Percentiles rank a stretch among this genome's conserved stretches.
These are phyloP conservation scores for Sextonia rubra DNA, from an alignment of 164 flowering plant genomes.

Conservation along the genomic window DNA sequence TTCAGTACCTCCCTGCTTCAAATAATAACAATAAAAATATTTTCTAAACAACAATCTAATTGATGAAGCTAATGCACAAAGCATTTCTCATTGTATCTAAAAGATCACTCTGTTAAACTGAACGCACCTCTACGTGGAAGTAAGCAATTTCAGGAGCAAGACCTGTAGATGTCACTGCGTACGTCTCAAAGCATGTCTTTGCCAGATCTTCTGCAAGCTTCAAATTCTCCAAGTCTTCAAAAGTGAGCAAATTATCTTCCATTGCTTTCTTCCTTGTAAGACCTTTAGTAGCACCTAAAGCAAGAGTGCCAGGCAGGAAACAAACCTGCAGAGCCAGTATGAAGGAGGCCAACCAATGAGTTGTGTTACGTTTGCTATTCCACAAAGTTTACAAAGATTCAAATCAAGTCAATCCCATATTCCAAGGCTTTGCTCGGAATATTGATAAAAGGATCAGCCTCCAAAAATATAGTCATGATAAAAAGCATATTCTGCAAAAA, in stretches of 20 bases:
- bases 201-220: conserved; percentile 93
- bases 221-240: conserved; percentile 84
- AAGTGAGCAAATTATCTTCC: conserved; percentile 57
- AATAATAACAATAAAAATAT: conserved; percentile 15
- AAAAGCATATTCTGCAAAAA: neutral
- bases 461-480: neutral
- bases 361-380: neutral
- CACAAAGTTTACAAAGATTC: neutral
- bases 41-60: neutral
- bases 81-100: neutral
- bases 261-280: conserved; percentile 69
- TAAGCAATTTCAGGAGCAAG: conserved; percentile 97
- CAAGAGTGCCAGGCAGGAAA: conserved; percentile 94
- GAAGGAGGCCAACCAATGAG: neutral
- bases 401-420: neutral
- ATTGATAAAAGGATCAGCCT: neutral
- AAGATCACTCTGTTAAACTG: conserved; percentile 3
- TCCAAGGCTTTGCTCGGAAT: neutral
- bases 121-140: conserved; percentile 69
- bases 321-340: conserved; percentile 59
- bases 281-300: conserved; percentile 98
- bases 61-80: conserved; percentile 1
- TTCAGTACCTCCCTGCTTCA: conserved; percentile 63
- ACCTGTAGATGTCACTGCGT: conserved; percentile 89
- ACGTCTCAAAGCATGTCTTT: conserved; percentile 89